Evolutionary conservation across 2,329 filamentous ascomycete species (phyloP), one percentile per base, ranked within the genome.

Genomic region (Fusarium marasasianum): DNA sequence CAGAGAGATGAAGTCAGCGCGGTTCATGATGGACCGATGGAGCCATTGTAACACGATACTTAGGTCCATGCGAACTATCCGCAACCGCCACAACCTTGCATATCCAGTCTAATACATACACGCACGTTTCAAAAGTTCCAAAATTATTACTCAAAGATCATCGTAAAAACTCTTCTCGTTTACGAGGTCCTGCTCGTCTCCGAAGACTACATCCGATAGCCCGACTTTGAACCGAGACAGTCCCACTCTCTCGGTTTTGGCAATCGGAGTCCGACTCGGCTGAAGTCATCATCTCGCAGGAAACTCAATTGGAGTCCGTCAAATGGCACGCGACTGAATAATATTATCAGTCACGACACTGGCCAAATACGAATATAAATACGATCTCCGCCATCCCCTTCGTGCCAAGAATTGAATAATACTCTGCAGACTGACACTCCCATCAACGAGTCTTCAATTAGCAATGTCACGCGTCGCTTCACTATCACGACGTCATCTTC

Each of bases 181-280:
- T 8, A 18, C n/a, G 17, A 20, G 1, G 3, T 38, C 9, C 41
- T 7, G 48, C 40, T 33, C 50, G 38, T 17, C 41, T 33, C 48
- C 61, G 61, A 56, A 18, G 4, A 24, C 5, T 33, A 48, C 12
- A 11, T 35, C 66, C 66, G 66, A 69, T 41, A 20, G 20, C 9
- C 66, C 66, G 66, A 50, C 26, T 1, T 1, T 17, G 14, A 24
- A 33, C 65, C 66, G 65, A 56, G 20, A 8, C 43, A 51, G 65
- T 69, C 66, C 66, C 66, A 60, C 57, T 56, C n/a, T n/a, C 56
- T 70, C 67, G 67, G 67, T 43, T 44, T 18, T 64, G 13, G 18
- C 5, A 0, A 33, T 53, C 66, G 66, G 66, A 51, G 7, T 54
- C 66, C 66, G 66, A 57, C 29, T 65, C 58, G 66, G 66, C 33